Conservation (phyloP, 2,329 filamentous ascomycete genomes). For the Exophiala mesophila region DNA sequence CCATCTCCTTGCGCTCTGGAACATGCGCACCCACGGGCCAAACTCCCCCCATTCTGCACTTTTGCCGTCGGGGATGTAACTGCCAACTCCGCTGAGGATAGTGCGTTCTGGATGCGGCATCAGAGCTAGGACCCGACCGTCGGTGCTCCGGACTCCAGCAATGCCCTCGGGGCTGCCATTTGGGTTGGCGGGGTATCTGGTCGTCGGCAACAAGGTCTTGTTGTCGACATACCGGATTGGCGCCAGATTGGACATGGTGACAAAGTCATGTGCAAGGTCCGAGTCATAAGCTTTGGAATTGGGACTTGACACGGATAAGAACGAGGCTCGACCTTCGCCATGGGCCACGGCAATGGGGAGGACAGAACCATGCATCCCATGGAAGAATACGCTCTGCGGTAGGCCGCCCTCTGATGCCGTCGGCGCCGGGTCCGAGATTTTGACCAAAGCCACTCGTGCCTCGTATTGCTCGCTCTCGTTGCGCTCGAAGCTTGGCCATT, state of each 20-base stretch:
- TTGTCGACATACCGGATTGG: slow-evolving; percentile 85
- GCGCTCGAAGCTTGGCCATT: slow-evolving; percentile 81
- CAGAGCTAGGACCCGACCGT: slow-evolving; percentile 78
- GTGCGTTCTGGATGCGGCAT: slow-evolving; percentile 96
- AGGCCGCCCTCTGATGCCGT: slow-evolving; percentile 24
- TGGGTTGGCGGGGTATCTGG: slow-evolving; percentile 81
- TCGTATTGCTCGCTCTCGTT: slow-evolving; percentile 89
- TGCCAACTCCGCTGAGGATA: slow-evolving; percentile 70
- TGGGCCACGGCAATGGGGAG: slow-evolving; percentile 86
- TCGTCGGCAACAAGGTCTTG: slow-evolving; percentile 62
- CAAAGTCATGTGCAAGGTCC: slow-evolving; percentile 41
- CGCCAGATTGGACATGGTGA: slow-evolving; percentile 60
- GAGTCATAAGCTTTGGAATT: slow-evolving; percentile 40
- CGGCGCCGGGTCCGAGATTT: slow-evolving; percentile 60
- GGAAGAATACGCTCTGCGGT: slow-evolving; percentile 72
- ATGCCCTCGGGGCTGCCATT: slow-evolving; percentile 81
- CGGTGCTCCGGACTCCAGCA: slow-evolving; percentile 68
- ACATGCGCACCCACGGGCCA: slow-evolving; percentile 80
- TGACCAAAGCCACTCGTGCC: slow-evolving; percentile 79
- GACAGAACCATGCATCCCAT: slow-evolving; percentile 76
- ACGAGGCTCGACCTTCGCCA: slow-evolving; percentile 79
- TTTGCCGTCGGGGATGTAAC: slow-evolving; percentile 63
- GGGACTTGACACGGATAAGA: slow-evolving; percentile 47
- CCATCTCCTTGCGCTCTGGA: slow-evolving; percentile 83
- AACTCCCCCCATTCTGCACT: slow-evolving; percentile 69